A percentile compares a stretch with the other conserved stretches of the same genome.
phyloP scores from a whole-genome alignment of 1,284 basidiomycete genomes.

The Erythrobasidium hasegawianum region DNA sequence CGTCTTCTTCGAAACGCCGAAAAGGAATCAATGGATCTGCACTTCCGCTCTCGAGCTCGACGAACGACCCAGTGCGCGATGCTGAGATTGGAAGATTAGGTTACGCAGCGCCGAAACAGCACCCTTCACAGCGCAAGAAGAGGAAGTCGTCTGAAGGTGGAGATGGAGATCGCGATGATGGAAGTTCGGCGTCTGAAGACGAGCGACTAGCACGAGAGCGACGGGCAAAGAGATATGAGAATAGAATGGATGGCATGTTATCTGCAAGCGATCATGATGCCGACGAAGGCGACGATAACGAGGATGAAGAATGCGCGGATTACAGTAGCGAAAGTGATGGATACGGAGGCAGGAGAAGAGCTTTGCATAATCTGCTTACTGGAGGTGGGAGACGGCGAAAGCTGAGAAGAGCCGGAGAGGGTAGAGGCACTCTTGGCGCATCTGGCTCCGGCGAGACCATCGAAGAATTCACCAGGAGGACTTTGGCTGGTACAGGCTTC shows the following conservation, averaged over 20 bases:
- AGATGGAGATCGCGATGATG: too few relatives aligned
- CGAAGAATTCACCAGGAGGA: neutral
- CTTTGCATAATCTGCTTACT: neutral
- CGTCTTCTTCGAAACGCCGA: too few relatives aligned
- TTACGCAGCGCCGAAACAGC: too few relatives aligned
- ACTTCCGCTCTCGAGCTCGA: too few relatives aligned
- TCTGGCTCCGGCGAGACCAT: neutral
- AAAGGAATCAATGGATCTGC: too few relatives aligned
- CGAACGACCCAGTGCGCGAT: too few relatives aligned
- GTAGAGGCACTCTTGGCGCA: too few relatives aligned
- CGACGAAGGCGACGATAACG: neutral
- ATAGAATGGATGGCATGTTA: neutral
- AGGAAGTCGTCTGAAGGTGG: too few relatives aligned
- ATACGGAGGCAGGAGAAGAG: neutral
- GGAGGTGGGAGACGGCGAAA: neutral
- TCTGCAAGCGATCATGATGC: neutral
- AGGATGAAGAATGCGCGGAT: neutral
- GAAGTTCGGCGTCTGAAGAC: too few relatives aligned
- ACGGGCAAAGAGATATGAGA: neutral
- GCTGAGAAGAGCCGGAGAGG: neutral
- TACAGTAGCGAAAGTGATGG: neutral
- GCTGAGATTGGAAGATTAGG: too few relatives aligned
- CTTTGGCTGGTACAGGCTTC: neutral
- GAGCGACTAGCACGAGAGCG: neutral
- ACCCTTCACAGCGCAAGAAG: too few relatives aligned